Conservation (phyloP, 352 stramenopile genomes). For the Pythium pyrilobum region DNA sequence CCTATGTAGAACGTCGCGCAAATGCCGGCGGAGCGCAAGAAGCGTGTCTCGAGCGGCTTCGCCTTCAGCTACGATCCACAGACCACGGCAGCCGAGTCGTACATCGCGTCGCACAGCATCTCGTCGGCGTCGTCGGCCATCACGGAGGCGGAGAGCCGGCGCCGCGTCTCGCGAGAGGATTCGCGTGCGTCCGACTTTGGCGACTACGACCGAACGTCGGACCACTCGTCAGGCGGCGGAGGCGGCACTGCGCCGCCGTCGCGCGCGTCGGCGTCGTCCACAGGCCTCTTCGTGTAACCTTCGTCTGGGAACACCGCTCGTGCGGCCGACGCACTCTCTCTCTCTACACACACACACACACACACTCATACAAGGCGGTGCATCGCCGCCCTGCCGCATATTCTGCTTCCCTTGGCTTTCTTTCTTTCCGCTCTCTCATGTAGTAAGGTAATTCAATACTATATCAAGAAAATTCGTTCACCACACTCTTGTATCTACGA, state of each 20-base stretch:
- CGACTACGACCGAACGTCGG: slow-evolving; percentile 4
- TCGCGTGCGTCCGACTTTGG: slow-evolving; percentile 64
- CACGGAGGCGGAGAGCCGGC: slow-evolving; percentile 52
- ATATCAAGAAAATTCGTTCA: too few relatives aligned
- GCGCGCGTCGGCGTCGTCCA: slow-evolving; percentile 7
- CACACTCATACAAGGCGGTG: neutral
- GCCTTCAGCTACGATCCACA: slow-evolving; percentile 81
- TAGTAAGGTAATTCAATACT: too few relatives aligned
- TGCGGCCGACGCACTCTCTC: neutral
- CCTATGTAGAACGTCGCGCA: slow-evolving; percentile 11
- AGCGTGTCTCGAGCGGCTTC: slow-evolving; percentile 71
- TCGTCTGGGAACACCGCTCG: neutral
- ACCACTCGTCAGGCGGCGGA: neutral
- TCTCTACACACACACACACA: neutral
- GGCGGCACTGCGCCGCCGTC: neutral
- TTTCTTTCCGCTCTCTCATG: too few relatives aligned
- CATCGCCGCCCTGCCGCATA: too few relatives aligned
- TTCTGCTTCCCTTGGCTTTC: too few relatives aligned
- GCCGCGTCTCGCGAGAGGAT: slow-evolving; percentile 63
- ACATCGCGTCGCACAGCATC: slow-evolving; percentile 69
- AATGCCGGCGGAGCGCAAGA: slow-evolving; percentile 25
- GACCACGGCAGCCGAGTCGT: slow-evolving; percentile 71
- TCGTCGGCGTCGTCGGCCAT: slow-evolving; percentile 53
- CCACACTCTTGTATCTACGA: too few relatives aligned
- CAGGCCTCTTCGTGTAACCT: slow-evolving; percentile 17